These are phyloP conservation scores for Candida orba DNA, from an alignment of 805 yeast species.

Conservation along the genomic window DNA sequence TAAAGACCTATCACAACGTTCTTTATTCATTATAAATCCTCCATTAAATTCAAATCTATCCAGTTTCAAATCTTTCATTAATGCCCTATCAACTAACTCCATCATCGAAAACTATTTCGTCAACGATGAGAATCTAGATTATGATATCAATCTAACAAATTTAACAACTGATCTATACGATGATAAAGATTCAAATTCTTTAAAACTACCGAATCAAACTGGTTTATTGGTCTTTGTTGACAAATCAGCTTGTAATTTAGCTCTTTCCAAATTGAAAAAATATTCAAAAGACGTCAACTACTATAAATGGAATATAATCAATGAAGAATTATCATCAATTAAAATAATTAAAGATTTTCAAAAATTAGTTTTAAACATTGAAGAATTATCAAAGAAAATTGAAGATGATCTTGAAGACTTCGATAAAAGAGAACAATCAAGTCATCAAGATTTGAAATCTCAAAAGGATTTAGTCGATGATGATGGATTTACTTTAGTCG, in stretches of 20 bases:
- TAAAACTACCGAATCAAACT: conserved; percentile 63
- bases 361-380: conserved; percentile 35
- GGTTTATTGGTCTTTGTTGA: conserved; percentile 73
- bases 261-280: conserved; percentile 55
- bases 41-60: conserved; percentile 59
- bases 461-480: conserved; percentile 71
- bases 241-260: conserved; percentile 55
- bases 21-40: conserved; percentile 70
- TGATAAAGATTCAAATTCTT: conserved; percentile 19
- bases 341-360: conserved; percentile 37
- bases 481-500: conserved; percentile 90
- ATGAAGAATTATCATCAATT: conserved; percentile 26
- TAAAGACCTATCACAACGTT: conserved; percentile 40
- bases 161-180: conserved; percentile 52
- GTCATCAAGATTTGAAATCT: conserved; percentile 44
- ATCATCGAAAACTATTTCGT: conserved; percentile 45
- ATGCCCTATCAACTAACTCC: conserved; percentile 48
- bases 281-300: conserved; percentile 29
- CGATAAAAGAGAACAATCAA: conserved; percentile 60
- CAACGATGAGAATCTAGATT: conserved; percentile 36
- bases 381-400: conserved; percentile 42
- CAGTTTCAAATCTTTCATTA: conserved; percentile 33
- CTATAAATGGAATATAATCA: conserved; percentile 19
- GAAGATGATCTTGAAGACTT: conserved; percentile 62
- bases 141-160: conserved; percentile 45